phyloP scores from a whole-genome alignment of 1,284 basidiomycete genomes.

The Microbotryum violaceum region DNA sequence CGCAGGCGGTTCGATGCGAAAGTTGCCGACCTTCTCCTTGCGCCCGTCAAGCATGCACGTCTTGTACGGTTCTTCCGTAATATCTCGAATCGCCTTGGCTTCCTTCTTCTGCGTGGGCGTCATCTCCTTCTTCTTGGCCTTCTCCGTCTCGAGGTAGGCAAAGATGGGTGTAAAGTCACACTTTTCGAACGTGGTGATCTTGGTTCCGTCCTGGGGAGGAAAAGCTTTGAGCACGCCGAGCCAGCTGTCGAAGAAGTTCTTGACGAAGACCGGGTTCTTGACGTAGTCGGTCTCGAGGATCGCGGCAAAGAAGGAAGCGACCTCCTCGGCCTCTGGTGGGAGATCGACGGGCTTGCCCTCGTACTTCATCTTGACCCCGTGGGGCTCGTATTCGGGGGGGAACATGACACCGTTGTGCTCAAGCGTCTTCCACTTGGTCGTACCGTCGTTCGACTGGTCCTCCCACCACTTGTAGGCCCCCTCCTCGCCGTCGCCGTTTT shows the following conservation, averaged over 20 bases:
- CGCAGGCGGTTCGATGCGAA: slow-evolving; percentile 94
- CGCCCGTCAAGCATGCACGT: slow-evolving; percentile 84
- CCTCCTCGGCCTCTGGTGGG: slow-evolving; percentile 83
- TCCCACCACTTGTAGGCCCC: slow-evolving; percentile 76
- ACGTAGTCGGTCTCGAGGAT: slow-evolving; percentile 91
- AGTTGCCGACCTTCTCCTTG: slow-evolving; percentile 97
- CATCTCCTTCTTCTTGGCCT: slow-evolving; percentile 84
- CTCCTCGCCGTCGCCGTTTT: slow-evolving; percentile 42
- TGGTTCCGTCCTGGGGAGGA: slow-evolving; percentile 68
- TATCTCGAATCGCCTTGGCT: slow-evolving; percentile 74
- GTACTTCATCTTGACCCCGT: slow-evolving; percentile 88
- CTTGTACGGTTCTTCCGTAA: slow-evolving; percentile 74
- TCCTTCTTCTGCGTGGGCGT: slow-evolving; percentile 80
- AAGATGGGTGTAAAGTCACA: slow-evolving; percentile 96
- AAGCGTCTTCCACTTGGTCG: slow-evolving; percentile 79
- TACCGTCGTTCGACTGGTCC: too few species aligned
- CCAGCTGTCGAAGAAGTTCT: slow-evolving; percentile 96
- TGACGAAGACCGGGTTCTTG: slow-evolving; percentile 77
- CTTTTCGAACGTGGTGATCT: slow-evolving; percentile 67
- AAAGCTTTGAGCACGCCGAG: slow-evolving; percentile 64
- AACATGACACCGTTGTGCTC: slow-evolving; percentile 93
- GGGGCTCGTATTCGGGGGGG: slow-evolving; percentile 86
- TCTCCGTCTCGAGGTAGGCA: slow-evolving; percentile 84
- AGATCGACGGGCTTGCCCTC: slow-evolving; percentile 74
- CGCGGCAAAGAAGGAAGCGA: slow-evolving; percentile 92